Percentiles rank a stretch among this genome's conserved stretches.
Conservation (phyloP, 73 alveolate genomes). For the Uronychia binucleata region DNA sequence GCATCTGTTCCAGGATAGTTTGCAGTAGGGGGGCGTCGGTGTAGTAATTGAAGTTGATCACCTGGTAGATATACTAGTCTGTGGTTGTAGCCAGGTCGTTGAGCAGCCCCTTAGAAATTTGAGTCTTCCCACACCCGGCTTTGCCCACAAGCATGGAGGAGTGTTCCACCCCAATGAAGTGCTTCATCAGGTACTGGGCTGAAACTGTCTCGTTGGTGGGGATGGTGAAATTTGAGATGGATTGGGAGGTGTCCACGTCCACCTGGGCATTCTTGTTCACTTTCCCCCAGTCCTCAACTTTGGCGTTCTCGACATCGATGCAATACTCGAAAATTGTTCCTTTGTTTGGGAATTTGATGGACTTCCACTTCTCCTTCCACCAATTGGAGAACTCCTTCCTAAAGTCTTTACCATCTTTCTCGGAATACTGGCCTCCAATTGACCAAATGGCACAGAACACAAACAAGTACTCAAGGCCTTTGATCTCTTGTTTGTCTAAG, state of each 20-base stretch:
- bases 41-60: slow-evolving; percentile 98
- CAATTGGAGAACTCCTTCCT: slow-evolving; percentile 99
- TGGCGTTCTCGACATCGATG: slow-evolving; percentile 93
- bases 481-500: slow-evolving; percentile 94
- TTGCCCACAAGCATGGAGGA: slow-evolving; percentile 95
- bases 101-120: slow-evolving; percentile 97
- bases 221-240: slow-evolving; percentile 94
- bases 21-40: slow-evolving; percentile 97
- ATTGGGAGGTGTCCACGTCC: slow-evolving; percentile 60
- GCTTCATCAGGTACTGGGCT: slow-evolving; percentile 83
- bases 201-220: slow-evolving; percentile 99
- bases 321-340: slow-evolving; percentile 99
- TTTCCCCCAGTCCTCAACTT: slow-evolving; percentile 98
- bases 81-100: slow-evolving; percentile 60
- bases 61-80: slow-evolving; percentile 2
- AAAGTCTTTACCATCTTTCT: slow-evolving; percentile 98
- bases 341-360: slow-evolving; percentile 98
- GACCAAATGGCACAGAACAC: slow-evolving; percentile 99
- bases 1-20: slow-evolving; percentile 91
- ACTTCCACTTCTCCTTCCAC: slow-evolving; percentile 99
- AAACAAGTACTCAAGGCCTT: slow-evolving; percentile 92
- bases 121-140: slow-evolving; percentile 99
- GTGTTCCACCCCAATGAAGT: slow-evolving; percentile 85
- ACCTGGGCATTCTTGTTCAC: slow-evolving; percentile 81
- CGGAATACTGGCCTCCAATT: slow-evolving; percentile 97